Percentiles rank a stretch among this genome's conserved stretches.
These are phyloP conservation scores for Diddensiella caesifluorescens DNA, from an alignment of 805 yeast genomes.

Conservation along the genomic window DNA sequence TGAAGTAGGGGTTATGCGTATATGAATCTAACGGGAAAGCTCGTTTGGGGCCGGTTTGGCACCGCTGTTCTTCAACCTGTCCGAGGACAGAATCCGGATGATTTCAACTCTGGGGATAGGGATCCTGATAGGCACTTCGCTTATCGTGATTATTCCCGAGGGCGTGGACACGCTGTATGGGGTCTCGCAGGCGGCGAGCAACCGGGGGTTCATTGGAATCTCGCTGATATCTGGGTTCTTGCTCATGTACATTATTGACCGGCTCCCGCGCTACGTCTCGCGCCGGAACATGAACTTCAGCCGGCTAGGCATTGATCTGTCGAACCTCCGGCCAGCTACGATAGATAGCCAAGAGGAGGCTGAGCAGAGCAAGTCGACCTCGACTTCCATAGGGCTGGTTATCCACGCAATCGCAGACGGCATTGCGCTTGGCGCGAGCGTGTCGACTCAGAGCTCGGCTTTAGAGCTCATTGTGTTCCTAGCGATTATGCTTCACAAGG, in stretches of 20 bases:
- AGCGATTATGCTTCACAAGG: conserved; percentile 63
- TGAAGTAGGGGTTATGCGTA: neutral
- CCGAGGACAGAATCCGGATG: conserved; percentile 31
- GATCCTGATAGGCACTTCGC: conserved; percentile 53
- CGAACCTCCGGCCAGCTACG: conserved; percentile 24
- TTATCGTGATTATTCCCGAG: conserved; percentile 60
- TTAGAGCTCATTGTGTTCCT: conserved; percentile 46
- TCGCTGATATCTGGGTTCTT: conserved; percentile 50
- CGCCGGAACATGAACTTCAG: conserved; percentile 9
- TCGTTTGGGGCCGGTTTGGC: conserved; percentile 30
- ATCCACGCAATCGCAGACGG: conserved; percentile 73
- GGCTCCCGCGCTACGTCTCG: conserved; percentile 27
- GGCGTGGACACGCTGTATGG: conserved; percentile 46
- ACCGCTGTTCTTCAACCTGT: conserved; percentile 31
- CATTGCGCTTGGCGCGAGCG: conserved; percentile 60
- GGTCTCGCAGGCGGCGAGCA: conserved; percentile 9
- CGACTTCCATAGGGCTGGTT: conserved; percentile 56
- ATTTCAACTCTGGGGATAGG: conserved; percentile 55
- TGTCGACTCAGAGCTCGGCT: conserved; percentile 36
- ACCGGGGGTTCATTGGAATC: conserved; percentile 38
- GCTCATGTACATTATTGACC: conserved; percentile 48
- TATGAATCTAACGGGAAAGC: conserved; percentile 11
- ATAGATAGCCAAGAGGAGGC: conserved; percentile 5
- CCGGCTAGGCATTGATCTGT: conserved; percentile 25
- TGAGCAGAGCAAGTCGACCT: conserved; percentile 27